phyloP scores from a whole-genome alignment of 2,329 filamentous ascomycete species.

The Beauveria rudraprayagi region DNA sequence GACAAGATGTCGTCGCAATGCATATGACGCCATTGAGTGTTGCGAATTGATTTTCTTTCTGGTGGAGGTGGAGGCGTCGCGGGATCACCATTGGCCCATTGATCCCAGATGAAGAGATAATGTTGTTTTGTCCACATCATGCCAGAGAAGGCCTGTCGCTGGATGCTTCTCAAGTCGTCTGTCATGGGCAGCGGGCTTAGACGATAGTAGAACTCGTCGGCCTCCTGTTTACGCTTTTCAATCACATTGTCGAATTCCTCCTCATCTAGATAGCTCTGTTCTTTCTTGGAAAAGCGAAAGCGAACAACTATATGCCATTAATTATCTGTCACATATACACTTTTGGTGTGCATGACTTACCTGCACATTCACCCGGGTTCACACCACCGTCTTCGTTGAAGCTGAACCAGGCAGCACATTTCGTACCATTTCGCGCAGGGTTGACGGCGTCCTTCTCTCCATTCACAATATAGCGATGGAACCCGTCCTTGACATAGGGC shows the following conservation, averaged over 20 bases:
- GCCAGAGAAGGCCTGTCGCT: slow-evolving; percentile 85
- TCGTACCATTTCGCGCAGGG: slow-evolving; percentile 72
- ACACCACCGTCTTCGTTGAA: slow-evolving; percentile 89
- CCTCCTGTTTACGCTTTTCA: slow-evolving; percentile 77
- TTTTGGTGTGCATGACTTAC: slow-evolving; percentile 42
- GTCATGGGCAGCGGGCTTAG: slow-evolving; percentile 90
- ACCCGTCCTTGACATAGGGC: slow-evolving; percentile 89
- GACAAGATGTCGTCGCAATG: slow-evolving; percentile 91
- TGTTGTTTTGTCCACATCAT: slow-evolving; percentile 99
- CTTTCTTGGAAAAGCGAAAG: slow-evolving; percentile 73
- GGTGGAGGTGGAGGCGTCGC: slow-evolving; percentile 78
- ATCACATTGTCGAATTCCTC: slow-evolving; percentile 87
- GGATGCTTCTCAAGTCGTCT: slow-evolving; percentile 89
- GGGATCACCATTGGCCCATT: slow-evolving; percentile 94
- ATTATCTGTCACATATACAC: slow-evolving; percentile 19
- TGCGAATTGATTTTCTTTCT: slow-evolving; percentile 71
- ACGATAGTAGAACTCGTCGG: slow-evolving; percentile 91
- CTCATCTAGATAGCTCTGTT: slow-evolving; percentile 77
- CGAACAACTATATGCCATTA: slow-evolving; percentile 58
- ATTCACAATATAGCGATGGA: slow-evolving; percentile 81
- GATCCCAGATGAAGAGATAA: slow-evolving; percentile 95
- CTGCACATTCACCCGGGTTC: slow-evolving; percentile 81
- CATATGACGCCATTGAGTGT: slow-evolving; percentile 89
- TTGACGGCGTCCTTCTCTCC: slow-evolving; percentile 76
- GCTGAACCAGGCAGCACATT: slow-evolving; percentile 82